Evolutionary conservation across 306 rosid species (phyloP), one percentile per base, ranked within the genome.

Genomic region (Pyrus betulifolia): DNA sequence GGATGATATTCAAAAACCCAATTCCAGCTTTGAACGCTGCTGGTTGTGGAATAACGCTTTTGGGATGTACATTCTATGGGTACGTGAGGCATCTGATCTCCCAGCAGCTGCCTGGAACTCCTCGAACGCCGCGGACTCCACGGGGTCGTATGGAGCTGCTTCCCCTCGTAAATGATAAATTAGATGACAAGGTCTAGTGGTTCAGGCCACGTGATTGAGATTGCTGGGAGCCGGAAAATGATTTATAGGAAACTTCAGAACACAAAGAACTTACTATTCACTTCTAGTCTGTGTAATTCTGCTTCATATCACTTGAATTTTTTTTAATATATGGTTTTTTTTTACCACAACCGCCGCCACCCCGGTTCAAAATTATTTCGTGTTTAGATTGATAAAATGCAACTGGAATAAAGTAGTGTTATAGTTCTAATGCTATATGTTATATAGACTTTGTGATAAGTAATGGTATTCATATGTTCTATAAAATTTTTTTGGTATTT

Each of bases 1-100:
- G 98, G 98, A 68, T 76, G 87, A 92, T 95, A 89, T 95, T 95
- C 81, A 78, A 85, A 79, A 95, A 95, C 87, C 98, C 98, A 11
- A 95, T 95, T 63, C 92, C 98, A 19, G 74, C 77, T 28, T 21
- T 92, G 74, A 95, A 95, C 60, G 90, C 88, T 0, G 85, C 89
- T 76, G 98, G 98, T 57, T 95, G 98, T 83, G 97, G 77, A 19
- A 73, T 95, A 54, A 95, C 98, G 22, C 97, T 95, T 64, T 79
- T 89, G 81, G 98, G 98, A 61, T 95, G 97, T 78, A 90, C 95
- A 77, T 95, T 95, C 89, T 95, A 95, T 46, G 98, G 98, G 15
- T 95, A 92, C 74, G 90, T 92, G 38, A 89, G 98, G 79, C 92
- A 92, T 82, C 60, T 76, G 81, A 82, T 95, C 78, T 88, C 98